Evolutionary conservation across 495 filamentous ascomycete genomes (phyloP), one percentile per base, ranked within the genome.

Genomic region (Penicillium malachiteum): DNA sequence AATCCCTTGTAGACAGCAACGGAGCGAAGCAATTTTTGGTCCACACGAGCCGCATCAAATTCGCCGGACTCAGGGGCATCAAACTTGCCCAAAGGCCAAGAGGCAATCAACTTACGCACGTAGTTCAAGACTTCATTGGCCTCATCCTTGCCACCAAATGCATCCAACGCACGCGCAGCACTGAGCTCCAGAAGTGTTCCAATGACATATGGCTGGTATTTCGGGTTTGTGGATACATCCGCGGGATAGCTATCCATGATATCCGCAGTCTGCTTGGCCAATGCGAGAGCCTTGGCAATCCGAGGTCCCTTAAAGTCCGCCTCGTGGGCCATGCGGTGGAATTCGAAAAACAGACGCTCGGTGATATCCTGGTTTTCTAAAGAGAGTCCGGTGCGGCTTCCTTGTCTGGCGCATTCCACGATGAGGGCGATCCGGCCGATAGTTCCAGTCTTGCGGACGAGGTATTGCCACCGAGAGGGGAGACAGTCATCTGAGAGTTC

Each of bases 361-460:
- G 80, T 74, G 44, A 77, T 52, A 40, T 66, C 68, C 40, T 65
- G 55, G 6, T 67, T 41, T 30, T 74, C 68, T 21, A 89, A 71
- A 10, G 54, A 57, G 58, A 87, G 76, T 0, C 75, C 76, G 3
- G 86, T 88, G 50, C 57, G 66, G 10, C 68, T 57, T 40, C 63
- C 68, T 53, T 70, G 65, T 48, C 75, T 74, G 37, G 80, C 76
- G 62, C 76, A 79, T 44, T 84, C 79, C n/a, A 88, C 55, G 46
- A 88, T 68, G 4, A 75, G 49, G 39, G 69, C 68, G 42, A 83
- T 58, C 16, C 66, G 67, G 52, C 75, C 77, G 30, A 70, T 63
- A 8, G 49, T 1, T 32, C 66, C 71, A 6, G 76, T 72, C 31
- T 59, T 60, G 13, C 79, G 74, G 14, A 81, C 57, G 14, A 84